Percentiles rank a stretch among this genome's conserved stretches.
Evolutionary conservation across 2,329 filamentous ascomycete species (phyloP).

Genomic region (Sporothrix inflata): DNA sequence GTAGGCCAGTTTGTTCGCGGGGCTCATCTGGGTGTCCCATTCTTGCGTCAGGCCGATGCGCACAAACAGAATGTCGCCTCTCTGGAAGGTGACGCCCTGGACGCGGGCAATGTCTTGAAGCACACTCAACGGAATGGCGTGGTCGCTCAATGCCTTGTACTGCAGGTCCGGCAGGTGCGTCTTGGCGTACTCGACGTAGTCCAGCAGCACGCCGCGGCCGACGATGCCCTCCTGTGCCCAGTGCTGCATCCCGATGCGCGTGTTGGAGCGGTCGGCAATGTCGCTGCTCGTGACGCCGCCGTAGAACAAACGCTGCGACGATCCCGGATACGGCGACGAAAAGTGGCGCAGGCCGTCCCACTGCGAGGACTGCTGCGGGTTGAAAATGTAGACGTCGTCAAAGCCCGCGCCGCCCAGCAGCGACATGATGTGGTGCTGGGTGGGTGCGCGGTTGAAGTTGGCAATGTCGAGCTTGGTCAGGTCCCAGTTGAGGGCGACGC

Average conservation of each 20-base stretch:
- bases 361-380: conserved; percentile 52
- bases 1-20: conserved; percentile 37
- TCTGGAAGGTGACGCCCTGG: conserved; percentile 49
- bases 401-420: conserved; percentile 40
- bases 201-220: conserved; percentile 56
- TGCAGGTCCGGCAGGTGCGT: conserved; percentile 38
- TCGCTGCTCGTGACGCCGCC: conserved; percentile 51
- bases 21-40: conserved; percentile 48
- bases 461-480: conserved; percentile 46
- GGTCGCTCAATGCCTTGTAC: conserved; percentile 43
- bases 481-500: conserved; percentile 49
- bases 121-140: conserved; percentile 41
- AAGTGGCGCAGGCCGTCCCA: conserved; percentile 57
- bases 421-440: conserved; percentile 45
- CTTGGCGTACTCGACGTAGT: conserved; percentile 50
- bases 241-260: conserved; percentile 48
- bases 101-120: conserved; percentile 46
- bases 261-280: conserved; percentile 48
- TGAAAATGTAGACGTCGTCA: conserved; percentile 49
- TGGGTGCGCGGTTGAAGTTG: conserved; percentile 38
- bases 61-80: conserved; percentile 58
- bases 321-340: conserved; percentile 45
- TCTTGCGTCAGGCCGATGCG: conserved; percentile 52
- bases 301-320: conserved; percentile 50
- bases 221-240: conserved; percentile 48